These are phyloP conservation scores for Fusarium irregulare DNA, from an alignment of 2,329 filamentous ascomycete genomes.

Conservation along the genomic window DNA sequence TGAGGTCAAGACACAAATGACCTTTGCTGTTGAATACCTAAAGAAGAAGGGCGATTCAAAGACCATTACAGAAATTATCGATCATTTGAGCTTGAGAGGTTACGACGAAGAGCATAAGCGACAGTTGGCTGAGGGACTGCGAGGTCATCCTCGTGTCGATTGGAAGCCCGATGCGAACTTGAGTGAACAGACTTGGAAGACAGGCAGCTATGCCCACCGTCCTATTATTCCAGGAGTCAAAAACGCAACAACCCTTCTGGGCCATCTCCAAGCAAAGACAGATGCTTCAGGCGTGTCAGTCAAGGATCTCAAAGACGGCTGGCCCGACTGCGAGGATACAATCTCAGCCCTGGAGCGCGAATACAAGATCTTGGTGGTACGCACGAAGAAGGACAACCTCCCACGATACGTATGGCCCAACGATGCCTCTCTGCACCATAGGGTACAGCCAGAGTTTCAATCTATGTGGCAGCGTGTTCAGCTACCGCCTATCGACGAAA, in stretches of 20 bases:
- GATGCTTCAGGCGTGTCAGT: constrained; percentile 85
- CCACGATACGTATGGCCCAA: constrained; percentile 90
- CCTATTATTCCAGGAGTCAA: constrained; percentile 85
- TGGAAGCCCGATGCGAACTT: constrained; percentile 68
- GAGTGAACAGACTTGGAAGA: constrained; percentile 73
- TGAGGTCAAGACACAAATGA: constrained; percentile 87
- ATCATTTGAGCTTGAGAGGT: constrained; percentile 79
- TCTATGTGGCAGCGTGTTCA: constrained; percentile 84
- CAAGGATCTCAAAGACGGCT: constrained; percentile 95
- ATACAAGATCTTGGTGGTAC: constrained; percentile 84
- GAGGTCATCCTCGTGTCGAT: constrained; percentile 69
- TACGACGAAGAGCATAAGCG: constrained; percentile 71
- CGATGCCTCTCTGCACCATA: constrained; percentile 79
- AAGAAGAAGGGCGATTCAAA: constrained; percentile 76
- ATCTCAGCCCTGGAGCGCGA: constrained; percentile 82
- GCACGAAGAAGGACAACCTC: constrained; percentile 92
- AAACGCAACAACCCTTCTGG: constrained; percentile 79
- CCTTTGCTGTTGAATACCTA: constrained; percentile 86
- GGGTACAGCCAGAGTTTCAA: constrained; percentile 85
- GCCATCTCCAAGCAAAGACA: constrained; percentile 82
- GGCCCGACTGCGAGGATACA: constrained; percentile 83
- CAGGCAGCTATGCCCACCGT: constrained; percentile 83
- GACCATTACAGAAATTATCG: constrained; percentile 79
- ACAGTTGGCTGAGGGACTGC: constrained; percentile 75
- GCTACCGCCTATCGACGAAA: constrained; percentile 79